Base-by-base conservation (phyloP, 805 yeast species). In the Pichia manshurica region DNA sequence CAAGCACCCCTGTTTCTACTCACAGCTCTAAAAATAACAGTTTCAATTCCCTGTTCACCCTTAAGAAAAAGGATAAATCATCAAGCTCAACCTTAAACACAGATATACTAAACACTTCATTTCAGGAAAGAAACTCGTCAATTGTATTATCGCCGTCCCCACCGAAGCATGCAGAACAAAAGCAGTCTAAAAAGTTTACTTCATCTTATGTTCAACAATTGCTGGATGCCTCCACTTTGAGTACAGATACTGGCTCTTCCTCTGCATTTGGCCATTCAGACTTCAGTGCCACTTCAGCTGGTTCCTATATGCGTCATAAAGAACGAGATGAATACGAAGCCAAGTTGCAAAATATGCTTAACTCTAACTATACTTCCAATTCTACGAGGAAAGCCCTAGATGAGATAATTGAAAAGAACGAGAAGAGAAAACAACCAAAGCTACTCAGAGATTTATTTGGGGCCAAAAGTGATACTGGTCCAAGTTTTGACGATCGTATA, bases 231-330 rank as follows among this genome's bases (percentile, higher is more conserved):
- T 65, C 67, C 4, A 57, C 65, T 3, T 42, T 41, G 17, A 41
- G 51, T 5, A 50, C 57, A 12, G 67, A 70, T 9, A 64, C 67
- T 2, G 66, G 66, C 37, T 63, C 67, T 10, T 55, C 62, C 22
- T 63, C 80, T 1, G 72, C 70, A 45, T 68, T 78, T 59, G 74
- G 76, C 1, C 72, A 71, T 46, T 82, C 89, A 32, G 93, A 86
- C 61, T 75, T 85, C 52, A 84, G 93, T 67, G 96, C 96, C 4
- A 85, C 96, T 0, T 83, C 93, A 53, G 95, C 96, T 1, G 95
- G 95, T 0, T 85, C 95, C 28, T 80, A 81, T 49, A 80, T 82
- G 40, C 75, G 95, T 58, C 95, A 87, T 61, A 83, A 60, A 62
- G 68, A 61, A 49, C 82, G 60, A 62, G 68, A 61, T 48, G 51